Evolutionary conservation across 116 monocot genomes (phyloP).

Genomic region (Cymodocea nodosa): DNA sequence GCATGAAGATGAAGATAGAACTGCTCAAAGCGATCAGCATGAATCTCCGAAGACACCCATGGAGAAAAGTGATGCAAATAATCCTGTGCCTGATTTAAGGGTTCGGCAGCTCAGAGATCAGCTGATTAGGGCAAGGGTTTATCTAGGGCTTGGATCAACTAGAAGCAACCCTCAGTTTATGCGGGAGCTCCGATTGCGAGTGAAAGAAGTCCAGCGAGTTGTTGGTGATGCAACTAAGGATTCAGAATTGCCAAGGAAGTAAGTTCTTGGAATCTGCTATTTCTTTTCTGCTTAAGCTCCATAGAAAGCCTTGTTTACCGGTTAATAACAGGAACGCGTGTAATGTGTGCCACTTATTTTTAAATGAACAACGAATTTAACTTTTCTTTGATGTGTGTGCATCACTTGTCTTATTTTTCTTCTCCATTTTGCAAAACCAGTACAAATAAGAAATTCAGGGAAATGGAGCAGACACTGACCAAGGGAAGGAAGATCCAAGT

Average conservation of each 20-base stretch:
- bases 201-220: slow-evolving; percentile 63
- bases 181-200: slow-evolving; percentile 52
- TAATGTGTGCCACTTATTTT: too few relatives aligned
- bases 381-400: background rate
- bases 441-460: slow-evolving; percentile 59
- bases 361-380: too few relatives aligned
- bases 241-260: slow-evolving; percentile 78
- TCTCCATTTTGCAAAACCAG: slow-evolving; percentile 15
- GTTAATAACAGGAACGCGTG: background rate
- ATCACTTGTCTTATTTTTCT: background rate
- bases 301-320: background rate
- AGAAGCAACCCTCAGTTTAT: slow-evolving; percentile 59
- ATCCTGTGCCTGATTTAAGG: slow-evolving; percentile 39
- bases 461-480: slow-evolving; percentile 61
- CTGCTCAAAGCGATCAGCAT: slow-evolving; percentile 11
- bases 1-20: slow-evolving; percentile 4
- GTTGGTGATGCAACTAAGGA: slow-evolving; percentile 89
- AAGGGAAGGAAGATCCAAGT: slow-evolving; percentile 77
- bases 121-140: slow-evolving; percentile 77
- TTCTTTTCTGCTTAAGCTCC: background rate
- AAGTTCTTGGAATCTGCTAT: slow-evolving; percentile 3
- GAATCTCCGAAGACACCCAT: slow-evolving; percentile 1
- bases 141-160: slow-evolving; percentile 51
- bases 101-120: slow-evolving; percentile 78
- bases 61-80: slow-evolving; percentile 4